Evolutionary conservation across 441 rosid species (phyloP), one percentile per base, ranked within the genome.

Genomic region (Pelargonium myrrhifolium): DNA sequence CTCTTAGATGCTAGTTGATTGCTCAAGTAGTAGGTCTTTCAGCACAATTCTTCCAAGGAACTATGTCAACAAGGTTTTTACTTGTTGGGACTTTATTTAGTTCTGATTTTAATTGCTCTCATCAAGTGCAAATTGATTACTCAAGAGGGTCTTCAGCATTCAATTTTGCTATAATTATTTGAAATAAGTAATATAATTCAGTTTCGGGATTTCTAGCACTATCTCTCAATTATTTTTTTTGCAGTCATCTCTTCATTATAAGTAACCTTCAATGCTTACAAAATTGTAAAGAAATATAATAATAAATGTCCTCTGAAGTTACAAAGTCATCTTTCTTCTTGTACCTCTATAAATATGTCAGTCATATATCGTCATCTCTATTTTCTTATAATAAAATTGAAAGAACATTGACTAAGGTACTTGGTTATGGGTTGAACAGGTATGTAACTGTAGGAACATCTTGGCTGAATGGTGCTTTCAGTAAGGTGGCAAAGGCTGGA

Each of bases 391-490:
- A 5, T 5, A 35, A 35, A 35, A 5, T 35, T 5, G 9, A 35
- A 35, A 35, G 39, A 35, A 35, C 39, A 35, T 35, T 35, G 9
- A 35, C 9, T 6, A 35, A 18, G 8, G 11, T 17, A 49, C 17
- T n/a, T 49, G 56, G 14, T 58, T 68, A 71, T 70, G 65, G 47
- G 59, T 47, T 71, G 65, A 55, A 65, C 79, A 91, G 99, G 76
- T 91, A 94, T 4, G 94, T 94, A 63, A 87, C 89, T 10, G 87
- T 88, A 0, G 97, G 99, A 77, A 72, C 97, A 72, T 84, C 97
- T 65, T 94, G 99, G 99, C 72, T 94, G 51, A 94, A 87, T 75
- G 97, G 96, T 18, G 90, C 99, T 18, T 88, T 93, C 72, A 80
- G 81, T 78, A 93, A 84, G 79, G 89, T 91, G 12, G 92, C 96